Conservation (phyloP, 2,329 filamentous ascomycete species). For the Diaporthe batatas region DNA sequence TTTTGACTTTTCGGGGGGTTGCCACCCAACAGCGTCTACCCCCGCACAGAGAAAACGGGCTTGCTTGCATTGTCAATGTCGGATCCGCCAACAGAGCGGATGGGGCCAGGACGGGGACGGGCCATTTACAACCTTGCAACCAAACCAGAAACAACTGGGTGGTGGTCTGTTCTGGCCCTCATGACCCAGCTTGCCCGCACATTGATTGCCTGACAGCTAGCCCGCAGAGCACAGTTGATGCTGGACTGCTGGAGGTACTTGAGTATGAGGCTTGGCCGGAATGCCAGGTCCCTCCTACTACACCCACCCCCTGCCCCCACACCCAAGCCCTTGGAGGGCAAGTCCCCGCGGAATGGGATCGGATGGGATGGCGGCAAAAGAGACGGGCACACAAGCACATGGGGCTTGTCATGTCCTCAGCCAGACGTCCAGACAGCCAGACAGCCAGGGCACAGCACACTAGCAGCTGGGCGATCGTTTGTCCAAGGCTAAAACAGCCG, state of each 20-base stretch:
- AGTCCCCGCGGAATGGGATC: not conserved
- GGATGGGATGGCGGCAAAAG: slow-evolving; percentile 27
- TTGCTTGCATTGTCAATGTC: slow-evolving; percentile 35
- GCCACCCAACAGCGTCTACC: slow-evolving; percentile 36
- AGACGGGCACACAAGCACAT: not conserved
- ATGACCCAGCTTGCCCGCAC: slow-evolving; percentile 26
- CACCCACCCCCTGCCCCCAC: slow-evolving; percentile 1
- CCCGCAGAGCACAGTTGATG: not conserved
- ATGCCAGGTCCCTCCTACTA: not conserved
- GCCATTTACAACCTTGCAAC: not conserved
- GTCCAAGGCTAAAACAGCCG: slow-evolving; percentile 25
- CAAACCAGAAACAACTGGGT: slow-evolving; percentile 16
- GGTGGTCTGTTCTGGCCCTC: slow-evolving; percentile 33
- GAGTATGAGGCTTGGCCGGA: not conserved
- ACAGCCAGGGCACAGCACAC: not conserved
- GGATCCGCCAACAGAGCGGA: slow-evolving; percentile 23
- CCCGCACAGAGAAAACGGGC: slow-evolving; percentile 32
- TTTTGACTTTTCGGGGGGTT: slow-evolving; percentile 25
- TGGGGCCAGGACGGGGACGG: slow-evolving; percentile 14
- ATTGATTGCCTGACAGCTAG: slow-evolving; percentile 8
- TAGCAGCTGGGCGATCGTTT: slow-evolving; percentile 28
- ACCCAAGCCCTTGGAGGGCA: not conserved
- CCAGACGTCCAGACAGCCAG: not conserved
- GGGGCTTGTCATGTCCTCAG: slow-evolving; percentile 25
- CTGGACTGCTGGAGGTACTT: not conserved